A percentile compares a stretch with the other conserved stretches of the same genome.
phyloP scores from a whole-genome alignment of 108 stramenopile species.

The Skeletonema tropicum region DNA sequence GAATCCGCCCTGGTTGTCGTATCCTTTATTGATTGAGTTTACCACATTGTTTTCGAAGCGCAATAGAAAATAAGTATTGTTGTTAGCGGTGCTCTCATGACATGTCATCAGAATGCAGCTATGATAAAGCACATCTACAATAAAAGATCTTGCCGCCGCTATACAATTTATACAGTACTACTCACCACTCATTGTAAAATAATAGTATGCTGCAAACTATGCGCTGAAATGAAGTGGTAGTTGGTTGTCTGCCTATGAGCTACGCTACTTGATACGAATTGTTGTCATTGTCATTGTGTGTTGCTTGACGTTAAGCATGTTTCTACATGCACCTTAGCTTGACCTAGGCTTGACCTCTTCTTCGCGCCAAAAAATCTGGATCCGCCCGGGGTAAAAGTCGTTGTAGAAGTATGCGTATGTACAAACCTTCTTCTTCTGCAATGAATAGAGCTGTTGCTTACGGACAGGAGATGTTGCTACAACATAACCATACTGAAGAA shows the following conservation, averaged over 20 bases:
- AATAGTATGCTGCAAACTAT: neutral
- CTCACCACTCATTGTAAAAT: neutral
- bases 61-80: neutral
- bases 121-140: neutral
- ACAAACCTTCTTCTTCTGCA: no score
- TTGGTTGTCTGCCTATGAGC: neutral
- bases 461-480: no score
- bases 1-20: conserved; percentile 30
- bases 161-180: neutral
- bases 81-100: neutral
- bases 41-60: neutral
- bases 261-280: neutral
- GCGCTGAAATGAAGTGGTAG: neutral
- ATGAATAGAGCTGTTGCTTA: no score
- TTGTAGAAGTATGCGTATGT: no score
- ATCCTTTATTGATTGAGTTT: conserved; percentile 2
- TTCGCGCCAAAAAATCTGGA: neutral
- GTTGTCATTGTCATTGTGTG: neutral
- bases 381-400: no score
- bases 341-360: no score
- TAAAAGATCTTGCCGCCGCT: neutral
- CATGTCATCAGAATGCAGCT: neutral
- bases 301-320: no score
- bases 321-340: no score
- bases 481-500: no score